phyloP scores from a whole-genome alignment of 129 eudicot species.

The Smallanthus sonchifolius region DNA sequence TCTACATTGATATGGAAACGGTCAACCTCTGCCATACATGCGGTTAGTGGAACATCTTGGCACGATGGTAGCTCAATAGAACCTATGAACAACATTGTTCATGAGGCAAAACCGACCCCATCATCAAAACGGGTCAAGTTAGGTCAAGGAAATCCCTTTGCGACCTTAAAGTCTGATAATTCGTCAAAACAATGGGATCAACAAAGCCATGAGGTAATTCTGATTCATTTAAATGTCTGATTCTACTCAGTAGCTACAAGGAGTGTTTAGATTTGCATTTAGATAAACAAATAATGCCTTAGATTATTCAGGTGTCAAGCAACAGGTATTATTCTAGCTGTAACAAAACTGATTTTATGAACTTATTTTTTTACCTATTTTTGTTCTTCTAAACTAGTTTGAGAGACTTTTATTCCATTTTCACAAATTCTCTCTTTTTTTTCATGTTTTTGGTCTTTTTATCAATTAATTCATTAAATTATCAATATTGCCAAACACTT shows the following conservation, averaged over 20 bases:
- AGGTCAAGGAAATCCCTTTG: slow-evolving; percentile 55
- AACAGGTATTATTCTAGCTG: background rate
- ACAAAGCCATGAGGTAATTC: slow-evolving; percentile 42
- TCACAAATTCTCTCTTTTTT: background rate
- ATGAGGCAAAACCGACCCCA: slow-evolving; percentile 70
- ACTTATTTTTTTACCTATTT: background rate
- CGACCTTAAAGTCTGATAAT: slow-evolving; percentile 27
- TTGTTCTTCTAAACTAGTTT: background rate
- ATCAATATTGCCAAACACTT: background rate
- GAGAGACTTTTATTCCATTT: background rate
- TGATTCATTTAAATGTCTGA: background rate
- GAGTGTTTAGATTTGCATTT: background rate
- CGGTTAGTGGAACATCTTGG: slow-evolving; percentile 40
- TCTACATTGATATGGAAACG: slow-evolving; percentile 56
- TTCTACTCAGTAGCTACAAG: background rate
- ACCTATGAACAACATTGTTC: slow-evolving; percentile 44
- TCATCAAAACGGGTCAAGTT: slow-evolving; percentile 77
- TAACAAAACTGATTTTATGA: background rate
- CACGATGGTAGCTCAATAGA: slow-evolving; percentile 45
- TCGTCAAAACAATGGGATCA: slow-evolving; percentile 29
- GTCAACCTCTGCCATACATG: slow-evolving; percentile 44
- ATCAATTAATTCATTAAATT: background rate
- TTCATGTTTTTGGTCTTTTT: background rate
- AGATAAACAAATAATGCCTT: background rate
- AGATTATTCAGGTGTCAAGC: background rate